A percentile compares a stretch with the other conserved stretches of the same genome.
These are phyloP conservation scores for Rubus parviflorus DNA, from an alignment of 306 rosid species.

Conservation along the genomic window DNA sequence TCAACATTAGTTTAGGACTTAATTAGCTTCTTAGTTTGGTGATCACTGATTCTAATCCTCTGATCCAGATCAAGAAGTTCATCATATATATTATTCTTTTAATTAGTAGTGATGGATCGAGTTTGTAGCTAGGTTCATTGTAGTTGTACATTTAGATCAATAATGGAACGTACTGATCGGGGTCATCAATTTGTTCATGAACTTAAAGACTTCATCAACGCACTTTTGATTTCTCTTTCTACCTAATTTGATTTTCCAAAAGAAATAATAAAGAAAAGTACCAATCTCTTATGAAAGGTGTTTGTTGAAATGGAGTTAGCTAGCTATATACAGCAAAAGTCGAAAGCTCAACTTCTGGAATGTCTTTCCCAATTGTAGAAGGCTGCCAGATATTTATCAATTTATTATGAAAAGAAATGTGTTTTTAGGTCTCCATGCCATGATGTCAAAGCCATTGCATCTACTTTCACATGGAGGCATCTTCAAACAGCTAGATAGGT, in stretches of 20 bases:
- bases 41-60: not conserved
- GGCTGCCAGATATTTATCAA: not conserved
- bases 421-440: not conserved
- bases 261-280: not conserved
- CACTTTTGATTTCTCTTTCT: not conserved
- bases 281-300: not conserved
- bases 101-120: not conserved
- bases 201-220: not conserved
- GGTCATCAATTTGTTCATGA: not conserved
- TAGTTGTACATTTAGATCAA: not conserved
- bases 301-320: not conserved
- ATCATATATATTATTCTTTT: not conserved
- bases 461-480: constrained; percentile 5
- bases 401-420: not conserved
- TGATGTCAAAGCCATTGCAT: not conserved
- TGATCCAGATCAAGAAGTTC: not conserved
- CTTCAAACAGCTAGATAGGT: constrained; percentile 11
- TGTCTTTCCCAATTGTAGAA: not conserved
- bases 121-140: not conserved
- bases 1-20: too few relatives aligned
- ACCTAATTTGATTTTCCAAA: not conserved
- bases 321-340: not conserved
- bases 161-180: not conserved
- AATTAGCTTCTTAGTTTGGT: too few relatives aligned
- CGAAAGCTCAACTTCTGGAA: not conserved